phyloP scores from a whole-genome alignment of 1,139 yeast species.

The Nakaseomyces sp. region DNA sequence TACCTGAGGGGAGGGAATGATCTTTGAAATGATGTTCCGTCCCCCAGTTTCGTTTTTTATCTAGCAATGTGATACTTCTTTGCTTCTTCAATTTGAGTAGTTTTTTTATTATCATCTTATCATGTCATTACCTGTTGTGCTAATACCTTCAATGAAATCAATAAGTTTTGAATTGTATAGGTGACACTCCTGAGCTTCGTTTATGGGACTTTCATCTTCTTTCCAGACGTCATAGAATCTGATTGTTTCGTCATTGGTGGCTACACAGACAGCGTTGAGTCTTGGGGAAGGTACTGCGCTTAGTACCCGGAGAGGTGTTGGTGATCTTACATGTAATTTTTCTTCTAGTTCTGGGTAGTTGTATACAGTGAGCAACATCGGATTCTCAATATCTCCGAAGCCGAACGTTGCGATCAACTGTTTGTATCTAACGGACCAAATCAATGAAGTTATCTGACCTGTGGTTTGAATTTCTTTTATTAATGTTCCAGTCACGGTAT shows the following conservation, averaged over 20 bases:
- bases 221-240: conserved; percentile 68
- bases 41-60: too few relatives aligned
- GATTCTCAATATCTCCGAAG: conserved; percentile 47
- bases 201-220: conserved; percentile 30
- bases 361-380: conserved; percentile 46
- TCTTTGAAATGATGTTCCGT: too few relatives aligned
- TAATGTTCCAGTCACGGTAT: conserved; percentile 64
- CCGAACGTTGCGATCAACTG: conserved; percentile 79
- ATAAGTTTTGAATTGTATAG: conserved; percentile 52
- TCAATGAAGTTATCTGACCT: conserved; percentile 70
- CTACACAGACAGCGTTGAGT: conserved; percentile 52
- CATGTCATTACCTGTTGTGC: conserved; percentile 19
- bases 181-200: conserved; percentile 36
- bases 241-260: conserved; percentile 68
- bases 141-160: conserved; percentile 49
- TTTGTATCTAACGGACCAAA: conserved; percentile 59
- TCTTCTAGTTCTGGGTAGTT: conserved; percentile 56
- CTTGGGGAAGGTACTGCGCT: conserved; percentile 64
- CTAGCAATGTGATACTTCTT: too few relatives aligned
- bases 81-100: not conserved
- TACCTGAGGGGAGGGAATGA: too few relatives aligned
- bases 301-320: conserved; percentile 47
- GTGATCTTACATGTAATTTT: conserved; percentile 43
- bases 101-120: conserved; percentile 22
- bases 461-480: conserved; percentile 46